Conservation (phyloP, 441 rosid species). For the Theobroma grandiflorum region DNA sequence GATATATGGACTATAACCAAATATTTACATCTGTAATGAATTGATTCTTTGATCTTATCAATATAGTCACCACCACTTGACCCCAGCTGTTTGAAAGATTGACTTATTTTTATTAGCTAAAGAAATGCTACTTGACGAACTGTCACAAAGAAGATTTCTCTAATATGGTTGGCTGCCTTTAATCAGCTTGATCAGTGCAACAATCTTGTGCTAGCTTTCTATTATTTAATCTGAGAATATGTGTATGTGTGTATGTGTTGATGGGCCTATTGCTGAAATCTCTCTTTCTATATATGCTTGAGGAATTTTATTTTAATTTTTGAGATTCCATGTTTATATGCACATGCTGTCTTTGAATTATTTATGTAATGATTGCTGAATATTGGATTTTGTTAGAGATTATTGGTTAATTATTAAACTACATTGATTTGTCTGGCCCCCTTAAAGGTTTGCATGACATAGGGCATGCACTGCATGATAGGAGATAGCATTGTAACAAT, state of each 20-base stretch:
- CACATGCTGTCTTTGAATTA: not conserved
- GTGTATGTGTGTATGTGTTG: not conserved
- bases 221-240: not conserved
- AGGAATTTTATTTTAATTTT: not conserved
- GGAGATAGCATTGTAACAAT: not conserved
- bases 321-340: not conserved
- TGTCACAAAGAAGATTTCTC: conserved; percentile 4
- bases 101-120: not conserved
- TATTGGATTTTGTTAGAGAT: no score
- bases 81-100: not conserved
- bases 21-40: not conserved
- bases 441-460: not conserved
- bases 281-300: not conserved
- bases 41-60: conserved; percentile 18
- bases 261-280: not conserved
- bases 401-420: no score
- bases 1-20: not conserved
- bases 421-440: no score
- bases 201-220: conserved; percentile 2
- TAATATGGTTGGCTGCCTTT: not conserved
- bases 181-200: not conserved
- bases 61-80: not conserved
- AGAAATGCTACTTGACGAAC: not conserved
- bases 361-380: no score
- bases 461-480: no score